Conservation (phyloP, 2,329 filamentous ascomycete genomes). For the Aspergillus vadensis region DNA sequence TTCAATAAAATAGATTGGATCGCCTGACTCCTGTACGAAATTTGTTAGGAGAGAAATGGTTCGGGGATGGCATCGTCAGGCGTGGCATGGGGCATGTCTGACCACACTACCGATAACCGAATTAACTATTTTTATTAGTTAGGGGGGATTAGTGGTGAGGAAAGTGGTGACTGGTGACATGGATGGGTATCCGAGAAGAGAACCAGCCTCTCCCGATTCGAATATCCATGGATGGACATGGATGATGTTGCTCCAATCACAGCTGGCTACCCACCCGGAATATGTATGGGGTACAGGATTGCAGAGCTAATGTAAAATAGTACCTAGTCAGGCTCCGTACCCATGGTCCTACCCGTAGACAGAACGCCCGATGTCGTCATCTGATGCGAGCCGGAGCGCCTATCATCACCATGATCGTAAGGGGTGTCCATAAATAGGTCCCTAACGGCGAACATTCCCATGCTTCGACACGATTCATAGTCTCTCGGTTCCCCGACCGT, state of each 20-base stretch:
- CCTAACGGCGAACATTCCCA: slow-evolving; percentile 1
- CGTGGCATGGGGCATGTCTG: not conserved
- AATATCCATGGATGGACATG: not conserved
- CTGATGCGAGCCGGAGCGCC: not conserved
- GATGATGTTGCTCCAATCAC: not conserved
- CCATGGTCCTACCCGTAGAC: slow-evolving; percentile 1
- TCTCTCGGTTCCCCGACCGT: not conserved
- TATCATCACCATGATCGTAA: not conserved
- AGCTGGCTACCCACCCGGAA: not conserved
- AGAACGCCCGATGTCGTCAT: slow-evolving; percentile 2
- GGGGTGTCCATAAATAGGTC: slow-evolving; percentile 4
- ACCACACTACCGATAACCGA: not conserved
- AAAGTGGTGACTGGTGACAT: not conserved
- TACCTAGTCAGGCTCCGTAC: slow-evolving; percentile 4
- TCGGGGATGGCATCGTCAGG: not conserved
- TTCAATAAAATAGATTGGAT: not conserved
- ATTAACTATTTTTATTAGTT: not conserved
- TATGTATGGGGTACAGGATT: slow-evolving; percentile 3
- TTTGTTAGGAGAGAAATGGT: not conserved
- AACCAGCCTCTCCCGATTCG: not conserved
- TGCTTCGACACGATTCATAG: not conserved
- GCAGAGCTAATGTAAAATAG: slow-evolving; percentile 3
- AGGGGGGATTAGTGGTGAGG: not conserved
- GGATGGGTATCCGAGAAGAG: not conserved
- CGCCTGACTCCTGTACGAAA: not conserved